Percentiles rank a stretch among this genome's conserved stretches.
phyloP scores from a whole-genome alignment of 2,329 filamentous ascomycete species.

The Neopestalotiopsis clavispora region DNA sequence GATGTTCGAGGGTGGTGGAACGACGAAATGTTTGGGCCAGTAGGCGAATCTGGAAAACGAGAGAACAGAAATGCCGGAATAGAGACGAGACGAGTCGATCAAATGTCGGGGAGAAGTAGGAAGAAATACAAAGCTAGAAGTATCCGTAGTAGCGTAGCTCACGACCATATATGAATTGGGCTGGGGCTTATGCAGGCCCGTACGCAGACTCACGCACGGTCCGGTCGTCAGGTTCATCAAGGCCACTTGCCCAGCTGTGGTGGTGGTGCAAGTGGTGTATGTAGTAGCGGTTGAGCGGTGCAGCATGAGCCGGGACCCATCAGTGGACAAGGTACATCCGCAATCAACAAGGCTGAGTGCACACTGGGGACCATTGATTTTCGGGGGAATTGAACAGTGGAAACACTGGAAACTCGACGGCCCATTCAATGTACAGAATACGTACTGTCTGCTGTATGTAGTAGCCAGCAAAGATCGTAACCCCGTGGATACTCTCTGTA shows the following conservation, averaged over 20 bases:
- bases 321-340: slow-evolving; percentile 4
- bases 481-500: background rate
- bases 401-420: background rate
- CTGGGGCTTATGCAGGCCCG: slow-evolving; percentile 15
- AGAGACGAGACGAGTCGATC: background rate
- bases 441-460: background rate
- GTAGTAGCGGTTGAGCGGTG: background rate
- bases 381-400: background rate
- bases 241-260: background rate
- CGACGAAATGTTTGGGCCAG: background rate
- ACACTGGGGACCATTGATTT: background rate
- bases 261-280: background rate
- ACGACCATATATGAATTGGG: slow-evolving; percentile 6
- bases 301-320: background rate
- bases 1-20: background rate
- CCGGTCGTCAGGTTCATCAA: background rate
- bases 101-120: slow-evolving; percentile 5
- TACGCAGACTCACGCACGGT: background rate
- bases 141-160: background rate
- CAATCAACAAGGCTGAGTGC: slow-evolving; percentile 10
- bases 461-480: background rate
- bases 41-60: background rate
- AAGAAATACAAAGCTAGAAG: slow-evolving; percentile 16
- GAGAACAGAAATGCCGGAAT: background rate
- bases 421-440: background rate